Conservation (phyloP, 208 protist genomes). For the Trypanosoma vivax region DNA sequence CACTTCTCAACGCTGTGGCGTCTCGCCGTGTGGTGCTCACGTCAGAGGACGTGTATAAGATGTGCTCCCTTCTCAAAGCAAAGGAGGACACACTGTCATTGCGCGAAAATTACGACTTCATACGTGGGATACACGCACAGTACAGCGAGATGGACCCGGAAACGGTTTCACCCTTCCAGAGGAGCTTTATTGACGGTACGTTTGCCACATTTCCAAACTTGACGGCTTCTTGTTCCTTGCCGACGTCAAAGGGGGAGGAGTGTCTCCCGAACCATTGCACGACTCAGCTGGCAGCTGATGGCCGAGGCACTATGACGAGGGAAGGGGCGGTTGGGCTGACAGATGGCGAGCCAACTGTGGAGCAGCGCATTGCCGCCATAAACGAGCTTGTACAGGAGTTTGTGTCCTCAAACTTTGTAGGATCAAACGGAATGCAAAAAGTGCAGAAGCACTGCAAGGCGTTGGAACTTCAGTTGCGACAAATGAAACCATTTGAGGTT, state of each 20-base stretch:
- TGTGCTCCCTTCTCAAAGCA: conserved; percentile 24
- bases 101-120: conserved; percentile 19
- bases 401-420: conserved; percentile 14
- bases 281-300: neutral
- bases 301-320: neutral
- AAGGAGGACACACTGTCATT: conserved; percentile 40
- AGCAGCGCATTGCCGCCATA: conserved; percentile 24
- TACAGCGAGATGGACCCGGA: conserved; percentile 21
- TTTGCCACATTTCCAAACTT: conserved; percentile 10
- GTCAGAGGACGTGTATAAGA: conserved; percentile 29
- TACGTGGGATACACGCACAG: conserved; percentile 18
- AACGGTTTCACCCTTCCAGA: conserved; percentile 39
- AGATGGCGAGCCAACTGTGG: conserved; percentile 16
- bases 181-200: conserved; percentile 31
- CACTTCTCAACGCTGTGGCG: conserved; percentile 14
- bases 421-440: conserved; percentile 14
- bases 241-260: neutral
- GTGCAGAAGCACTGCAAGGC: conserved; percentile 41
- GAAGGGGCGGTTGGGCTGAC: neutral
- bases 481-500: conserved; percentile 42
- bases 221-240: neutral
- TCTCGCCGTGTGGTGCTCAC: conserved; percentile 7
- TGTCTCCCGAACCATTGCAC: too few relatives aligned
- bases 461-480: conserved; percentile 42
- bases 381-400: conserved; percentile 28